Evolutionary conservation across 192 early-diverging fungal genomes (phyloP).

Genomic region (Umbelopsis isabellina): DNA sequence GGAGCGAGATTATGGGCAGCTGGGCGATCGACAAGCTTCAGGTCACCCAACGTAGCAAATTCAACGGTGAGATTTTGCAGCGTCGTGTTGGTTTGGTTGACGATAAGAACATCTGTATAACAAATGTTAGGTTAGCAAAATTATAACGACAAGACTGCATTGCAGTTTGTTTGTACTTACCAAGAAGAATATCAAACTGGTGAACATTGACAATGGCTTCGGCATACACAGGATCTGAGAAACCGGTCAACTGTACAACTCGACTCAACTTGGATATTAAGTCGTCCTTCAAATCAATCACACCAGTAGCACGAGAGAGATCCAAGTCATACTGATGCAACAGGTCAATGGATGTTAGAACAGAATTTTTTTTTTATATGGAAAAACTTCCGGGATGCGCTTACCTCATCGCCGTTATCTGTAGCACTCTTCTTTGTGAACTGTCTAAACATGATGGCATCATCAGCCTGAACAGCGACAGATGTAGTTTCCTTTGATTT

Average conservation of each 20-base stretch:
- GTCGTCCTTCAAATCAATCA: conserved; percentile 68
- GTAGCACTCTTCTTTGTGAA: conserved; percentile 73
- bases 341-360: neutral
- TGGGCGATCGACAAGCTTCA: conserved; percentile 96
- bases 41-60: conserved; percentile 97
- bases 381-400: neutral
- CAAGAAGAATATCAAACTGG: conserved; percentile 95
- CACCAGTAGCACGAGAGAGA: conserved; percentile 84
- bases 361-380: neutral
- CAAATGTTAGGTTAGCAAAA: neutral
- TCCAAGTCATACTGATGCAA: conserved; percentile 78
- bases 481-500: conserved; percentile 69
- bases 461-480: conserved; percentile 81
- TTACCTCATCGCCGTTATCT: conserved; percentile 68
- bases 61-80: conserved; percentile 97
- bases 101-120: conserved; percentile 90
- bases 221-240: conserved; percentile 98
- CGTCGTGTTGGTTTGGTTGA: conserved; percentile 95
- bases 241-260: conserved; percentile 96
- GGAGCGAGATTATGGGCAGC: conserved; percentile 85
- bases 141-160: neutral
- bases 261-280: conserved; percentile 91
- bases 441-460: conserved; percentile 86
- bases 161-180: conserved; percentile 34
- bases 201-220: conserved; percentile 97